These are phyloP conservation scores for Penicillium arizonense DNA, from an alignment of 495 filamentous ascomycete species.

Conservation along the genomic window DNA sequence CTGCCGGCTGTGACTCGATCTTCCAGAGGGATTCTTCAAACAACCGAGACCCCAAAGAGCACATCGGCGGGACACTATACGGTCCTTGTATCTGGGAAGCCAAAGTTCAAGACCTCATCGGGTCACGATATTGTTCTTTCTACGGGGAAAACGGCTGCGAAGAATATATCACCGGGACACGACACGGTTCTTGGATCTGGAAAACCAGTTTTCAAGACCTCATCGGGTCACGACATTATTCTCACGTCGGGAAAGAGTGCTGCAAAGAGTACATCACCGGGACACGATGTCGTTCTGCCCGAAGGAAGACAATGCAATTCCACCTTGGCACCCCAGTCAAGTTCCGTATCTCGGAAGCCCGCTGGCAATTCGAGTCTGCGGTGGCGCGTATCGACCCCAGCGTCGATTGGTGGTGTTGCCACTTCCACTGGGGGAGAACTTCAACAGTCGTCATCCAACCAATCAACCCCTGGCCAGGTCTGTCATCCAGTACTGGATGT, in stretches of 20 bases:
- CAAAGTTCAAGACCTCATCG: not conserved
- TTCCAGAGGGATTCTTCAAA: not conserved
- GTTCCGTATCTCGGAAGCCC: not conserved
- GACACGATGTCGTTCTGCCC: not conserved
- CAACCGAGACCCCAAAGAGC: not conserved
- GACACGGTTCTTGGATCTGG: not conserved
- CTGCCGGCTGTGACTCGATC: not conserved
- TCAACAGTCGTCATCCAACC: not conserved
- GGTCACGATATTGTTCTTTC: not conserved
- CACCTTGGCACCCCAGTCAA: not conserved
- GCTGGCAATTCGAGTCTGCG: constrained; percentile 1
- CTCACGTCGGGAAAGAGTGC: not conserved
- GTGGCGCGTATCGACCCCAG: constrained; percentile 1
- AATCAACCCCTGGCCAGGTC: not conserved
- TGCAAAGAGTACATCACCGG: not conserved
- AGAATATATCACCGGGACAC: not conserved
- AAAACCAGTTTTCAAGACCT: not conserved
- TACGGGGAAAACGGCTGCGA: not conserved
- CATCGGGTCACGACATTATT: not conserved
- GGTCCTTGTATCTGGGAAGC: not conserved
- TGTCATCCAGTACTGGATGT: not conserved
- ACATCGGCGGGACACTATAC: not conserved
- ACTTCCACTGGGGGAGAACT: not conserved
- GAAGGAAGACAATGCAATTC: not conserved
- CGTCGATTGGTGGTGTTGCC: not conserved